Base-by-base conservation (phyloP, 345 rosid species). In the Brassica rapa region DNA sequence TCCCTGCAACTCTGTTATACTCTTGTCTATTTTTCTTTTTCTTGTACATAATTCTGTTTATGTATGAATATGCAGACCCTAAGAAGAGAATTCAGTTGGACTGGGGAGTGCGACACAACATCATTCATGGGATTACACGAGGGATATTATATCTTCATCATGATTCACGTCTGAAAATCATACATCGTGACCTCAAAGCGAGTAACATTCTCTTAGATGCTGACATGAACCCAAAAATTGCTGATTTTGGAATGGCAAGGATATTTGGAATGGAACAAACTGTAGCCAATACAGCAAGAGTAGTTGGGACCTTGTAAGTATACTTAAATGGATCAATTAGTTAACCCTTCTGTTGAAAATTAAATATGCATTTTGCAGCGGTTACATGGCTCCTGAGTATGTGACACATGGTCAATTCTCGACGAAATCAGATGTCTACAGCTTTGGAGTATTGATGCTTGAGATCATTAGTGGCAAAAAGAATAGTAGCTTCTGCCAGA, bases 401-500 rank as follows among this genome's bases (percentile, higher is more conserved):
- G 46, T 41, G 46, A 41, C 46, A 41, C 46, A 41, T 10, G 46
- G 46, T 9, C 46, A 41, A 41, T 41, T 41, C 46, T 41, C 46
- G 46, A 41, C 46, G 46, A 41, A 41, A 41, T 41, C 46, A 41
- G 82, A 78, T 66, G 82, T 78, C n/a, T 78, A 78, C 49, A 72
- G 82, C 41, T 78, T 72, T 57, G 82, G 82, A 64, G 71, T 78
- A 12, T 53, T 78, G 71, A 64, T 49, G 60, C 68, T 78, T 11
- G 82, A 78, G 73, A 78, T 78, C 55, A 19, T 78, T 8, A 66
- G 67, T 43, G 77, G 68, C 35, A 65, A 72, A 21, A 41, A 41
- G 46, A 41, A 41, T 10, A 41, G 46, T 9, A 41, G 46, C 46
- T 41, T 41, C 46, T 41, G 61, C 37, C 32, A 39, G 9, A 64